Evolutionary conservation across 805 yeast genomes (phyloP).

Genomic region (Candida succiphila): DNA sequence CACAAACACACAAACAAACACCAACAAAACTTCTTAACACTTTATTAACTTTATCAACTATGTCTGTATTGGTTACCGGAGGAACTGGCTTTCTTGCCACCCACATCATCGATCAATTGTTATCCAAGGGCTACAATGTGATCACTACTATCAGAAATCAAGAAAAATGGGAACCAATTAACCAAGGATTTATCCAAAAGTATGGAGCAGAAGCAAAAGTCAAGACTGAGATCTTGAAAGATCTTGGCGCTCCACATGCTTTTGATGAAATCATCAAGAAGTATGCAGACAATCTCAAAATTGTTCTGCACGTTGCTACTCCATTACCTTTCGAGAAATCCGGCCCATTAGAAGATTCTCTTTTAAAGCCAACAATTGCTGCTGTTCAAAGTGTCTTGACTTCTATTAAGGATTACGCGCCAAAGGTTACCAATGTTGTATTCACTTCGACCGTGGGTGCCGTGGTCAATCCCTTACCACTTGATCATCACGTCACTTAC

Average conservation of each 20-base stretch:
- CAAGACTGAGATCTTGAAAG: slow-evolving; percentile 24
- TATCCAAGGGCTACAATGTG: slow-evolving; percentile 32
- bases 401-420: slow-evolving; percentile 31
- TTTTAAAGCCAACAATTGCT: slow-evolving; percentile 47
- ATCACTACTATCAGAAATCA: slow-evolving; percentile 41
- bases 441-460: slow-evolving; percentile 48
- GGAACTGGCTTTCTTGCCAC: slow-evolving; percentile 46
- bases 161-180: slow-evolving; percentile 31
- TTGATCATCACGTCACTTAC: background rate
- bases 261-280: slow-evolving; percentile 35
- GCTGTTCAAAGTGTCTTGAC: slow-evolving; percentile 43
- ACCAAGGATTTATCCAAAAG: slow-evolving; percentile 19
- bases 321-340: slow-evolving; percentile 31
- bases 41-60: slow-evolving; percentile 8
- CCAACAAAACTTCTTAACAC: slow-evolving; percentile 14
- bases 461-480: slow-evolving; percentile 19
- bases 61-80: slow-evolving; percentile 37
- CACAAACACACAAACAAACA: no score
- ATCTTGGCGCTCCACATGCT: slow-evolving; percentile 27
- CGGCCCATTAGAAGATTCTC: slow-evolving; percentile 35
- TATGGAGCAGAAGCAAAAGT: slow-evolving; percentile 15
- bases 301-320: slow-evolving; percentile 43
- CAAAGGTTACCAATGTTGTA: slow-evolving; percentile 37
- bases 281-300: slow-evolving; percentile 28
- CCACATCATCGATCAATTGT: slow-evolving; percentile 31